Evolutionary conservation across 2,329 filamentous ascomycete species (phyloP).

Genomic region (Graphilbum sp.): DNA sequence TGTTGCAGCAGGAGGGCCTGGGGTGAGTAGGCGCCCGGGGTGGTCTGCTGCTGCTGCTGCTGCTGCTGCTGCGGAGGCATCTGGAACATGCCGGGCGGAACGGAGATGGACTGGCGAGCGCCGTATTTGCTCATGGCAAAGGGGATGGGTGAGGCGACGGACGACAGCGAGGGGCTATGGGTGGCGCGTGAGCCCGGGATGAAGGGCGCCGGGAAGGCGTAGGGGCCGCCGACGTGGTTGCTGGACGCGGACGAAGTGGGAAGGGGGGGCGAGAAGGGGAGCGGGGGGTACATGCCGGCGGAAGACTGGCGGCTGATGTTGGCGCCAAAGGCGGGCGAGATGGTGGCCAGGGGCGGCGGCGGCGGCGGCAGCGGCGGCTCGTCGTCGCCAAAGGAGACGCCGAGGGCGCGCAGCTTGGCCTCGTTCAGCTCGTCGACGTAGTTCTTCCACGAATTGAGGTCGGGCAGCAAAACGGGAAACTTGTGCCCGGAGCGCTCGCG

Average conservation of each 20-base stretch:
- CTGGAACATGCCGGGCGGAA: slow-evolving; percentile 48
- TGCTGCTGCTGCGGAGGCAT: slow-evolving; percentile 38
- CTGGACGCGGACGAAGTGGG: slow-evolving; percentile 65
- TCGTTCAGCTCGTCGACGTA: slow-evolving; percentile 76
- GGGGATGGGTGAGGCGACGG: slow-evolving; percentile 56
- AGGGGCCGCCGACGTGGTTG: slow-evolving; percentile 40
- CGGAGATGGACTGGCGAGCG: slow-evolving; percentile 55
- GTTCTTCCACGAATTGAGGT: slow-evolving; percentile 52
- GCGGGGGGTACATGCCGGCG: slow-evolving; percentile 51
- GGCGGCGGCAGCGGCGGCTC: slow-evolving; percentile 42
- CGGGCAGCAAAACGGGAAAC: slow-evolving; percentile 53
- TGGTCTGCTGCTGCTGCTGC: slow-evolving; percentile 33
- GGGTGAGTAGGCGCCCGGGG: slow-evolving; percentile 40
- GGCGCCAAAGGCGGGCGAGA: slow-evolving; percentile 45
- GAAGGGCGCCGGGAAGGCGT: slow-evolving; percentile 42
- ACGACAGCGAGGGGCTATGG: slow-evolving; percentile 45
- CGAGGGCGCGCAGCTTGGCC: slow-evolving; percentile 80
- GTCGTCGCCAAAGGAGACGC: slow-evolving; percentile 65
- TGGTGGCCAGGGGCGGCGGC: slow-evolving; percentile 37
- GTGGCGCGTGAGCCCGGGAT: slow-evolving; percentile 35
- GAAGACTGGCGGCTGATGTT: slow-evolving; percentile 53
- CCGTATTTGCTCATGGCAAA: slow-evolving; percentile 44
- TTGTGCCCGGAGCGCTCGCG: slow-evolving; percentile 34
- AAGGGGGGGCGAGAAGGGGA: slow-evolving; percentile 72
- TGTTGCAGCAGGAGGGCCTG: slow-evolving; percentile 37